Evolutionary conservation across 2,329 filamentous ascomycete genomes (phyloP).

Genomic region (Penicillium brevicompactum): DNA sequence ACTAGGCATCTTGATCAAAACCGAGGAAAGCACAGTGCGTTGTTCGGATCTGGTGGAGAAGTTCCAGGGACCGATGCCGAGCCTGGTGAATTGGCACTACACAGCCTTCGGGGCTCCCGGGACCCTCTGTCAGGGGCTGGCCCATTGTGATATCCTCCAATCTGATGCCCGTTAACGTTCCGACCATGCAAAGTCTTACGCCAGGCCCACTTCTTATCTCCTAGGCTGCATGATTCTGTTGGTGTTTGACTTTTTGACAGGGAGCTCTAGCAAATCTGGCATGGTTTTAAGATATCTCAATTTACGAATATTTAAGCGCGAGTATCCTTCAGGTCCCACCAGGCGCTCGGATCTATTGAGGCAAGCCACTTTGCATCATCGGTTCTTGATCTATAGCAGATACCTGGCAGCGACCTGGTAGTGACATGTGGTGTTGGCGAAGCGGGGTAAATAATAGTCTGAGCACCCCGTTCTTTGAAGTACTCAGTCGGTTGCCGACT

Average conservation of each 20-base stretch:
- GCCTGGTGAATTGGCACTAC: slow-evolving; percentile 43
- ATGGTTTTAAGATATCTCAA: not conserved
- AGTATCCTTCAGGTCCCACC: slow-evolving; percentile 4
- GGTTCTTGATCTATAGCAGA: not conserved
- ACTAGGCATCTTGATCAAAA: slow-evolving; percentile 36
- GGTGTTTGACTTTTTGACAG: too few species aligned
- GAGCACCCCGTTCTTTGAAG: not conserved
- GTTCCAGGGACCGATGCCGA: slow-evolving; percentile 33
- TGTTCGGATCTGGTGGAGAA: slow-evolving; percentile 38
- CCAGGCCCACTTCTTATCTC: not conserved
- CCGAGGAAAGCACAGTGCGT: slow-evolving; percentile 33
- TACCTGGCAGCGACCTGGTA: not conserved
- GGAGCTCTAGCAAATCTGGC: too few species aligned
- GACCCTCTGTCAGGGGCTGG: slow-evolving; percentile 21
- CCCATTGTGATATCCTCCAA: slow-evolving; percentile 2
- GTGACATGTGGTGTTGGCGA: not conserved
- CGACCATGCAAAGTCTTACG: not conserved
- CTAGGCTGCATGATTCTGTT: not conserved
- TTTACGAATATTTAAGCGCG: not conserved
- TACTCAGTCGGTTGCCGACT: not conserved
- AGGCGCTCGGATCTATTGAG: slow-evolving; percentile 9
- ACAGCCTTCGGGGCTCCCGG: slow-evolving; percentile 37
- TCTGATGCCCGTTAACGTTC: not conserved
- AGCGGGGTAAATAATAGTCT: slow-evolving; percentile 1
- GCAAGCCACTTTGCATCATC: slow-evolving; percentile 14